Percentiles rank a stretch among this genome's conserved stretches.
Evolutionary conservation across 129 eudicot genomes (phyloP).

Genomic region (Saposhnikovia divaricata): DNA sequence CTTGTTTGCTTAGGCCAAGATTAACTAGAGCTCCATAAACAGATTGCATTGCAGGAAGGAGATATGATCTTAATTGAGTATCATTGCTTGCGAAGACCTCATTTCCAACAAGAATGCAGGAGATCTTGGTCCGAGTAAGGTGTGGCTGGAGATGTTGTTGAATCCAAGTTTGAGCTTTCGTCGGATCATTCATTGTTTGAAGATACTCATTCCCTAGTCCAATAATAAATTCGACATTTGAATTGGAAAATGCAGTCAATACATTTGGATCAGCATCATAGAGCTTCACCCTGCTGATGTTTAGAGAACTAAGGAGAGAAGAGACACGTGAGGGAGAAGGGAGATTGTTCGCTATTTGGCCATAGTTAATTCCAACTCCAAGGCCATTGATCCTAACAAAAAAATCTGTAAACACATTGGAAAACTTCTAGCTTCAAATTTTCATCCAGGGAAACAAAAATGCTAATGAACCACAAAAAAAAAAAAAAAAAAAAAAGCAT

Average conservation of each 20-base stretch:
- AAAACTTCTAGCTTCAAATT: not conserved
- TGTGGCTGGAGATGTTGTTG: slow-evolving; percentile 39
- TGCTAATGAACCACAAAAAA: not conserved
- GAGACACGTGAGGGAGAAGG: slow-evolving; percentile 66
- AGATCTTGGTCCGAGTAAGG: slow-evolving; percentile 34
- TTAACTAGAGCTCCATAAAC: slow-evolving; percentile 33
- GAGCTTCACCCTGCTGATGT: slow-evolving; percentile 31
- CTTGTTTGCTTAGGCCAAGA: slow-evolving; percentile 27
- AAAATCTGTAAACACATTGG: slow-evolving; percentile 28
- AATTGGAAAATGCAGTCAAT: slow-evolving; percentile 31
- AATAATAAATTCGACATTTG: slow-evolving; percentile 35
- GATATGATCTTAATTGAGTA: slow-evolving; percentile 14
- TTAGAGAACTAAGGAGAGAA: slow-evolving; percentile 32
- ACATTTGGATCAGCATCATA: slow-evolving; percentile 52
- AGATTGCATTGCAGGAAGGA: slow-evolving; percentile 45
- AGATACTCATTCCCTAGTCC: slow-evolving; percentile 50
- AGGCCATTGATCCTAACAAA: slow-evolving; percentile 31
- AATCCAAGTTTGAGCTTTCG: slow-evolving; percentile 40
- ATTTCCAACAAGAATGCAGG: slow-evolving; percentile 43
- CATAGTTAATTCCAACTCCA: slow-evolving; percentile 86
- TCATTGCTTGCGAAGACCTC: slow-evolving; percentile 36
- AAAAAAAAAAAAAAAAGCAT: too few species aligned
- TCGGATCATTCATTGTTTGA: slow-evolving; percentile 28
- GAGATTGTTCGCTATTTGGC: slow-evolving; percentile 75
- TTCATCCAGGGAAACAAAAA: not conserved